phyloP scores from a whole-genome alignment of 805 yeast genomes.

The Cyberlindnera amylophila region DNA sequence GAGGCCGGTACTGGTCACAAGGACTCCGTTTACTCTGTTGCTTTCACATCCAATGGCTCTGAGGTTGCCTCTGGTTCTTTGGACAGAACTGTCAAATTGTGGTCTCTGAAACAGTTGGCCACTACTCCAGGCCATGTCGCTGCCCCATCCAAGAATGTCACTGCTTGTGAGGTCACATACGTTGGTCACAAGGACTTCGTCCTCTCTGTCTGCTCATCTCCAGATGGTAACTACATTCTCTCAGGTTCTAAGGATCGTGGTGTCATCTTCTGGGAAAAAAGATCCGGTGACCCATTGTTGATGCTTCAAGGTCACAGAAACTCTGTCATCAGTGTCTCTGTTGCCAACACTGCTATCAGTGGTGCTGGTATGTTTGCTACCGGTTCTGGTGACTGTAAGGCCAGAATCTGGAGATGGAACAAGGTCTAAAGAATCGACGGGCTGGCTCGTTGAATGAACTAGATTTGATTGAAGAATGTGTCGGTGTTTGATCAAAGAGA shows the following conservation, averaged over 20 bases:
- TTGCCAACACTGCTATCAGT: conserved; percentile 68
- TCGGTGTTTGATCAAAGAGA: not conserved
- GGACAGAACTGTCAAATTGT: conserved; percentile 91
- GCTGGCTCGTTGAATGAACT: conserved; percentile 13
- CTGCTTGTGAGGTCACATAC: conserved; percentile 85
- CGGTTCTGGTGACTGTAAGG: conserved; percentile 96
- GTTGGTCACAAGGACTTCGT: conserved; percentile 97
- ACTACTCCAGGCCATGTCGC: conserved; percentile 33
- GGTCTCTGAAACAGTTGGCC: conserved; percentile 73
- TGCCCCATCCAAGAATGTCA: conserved; percentile 37
- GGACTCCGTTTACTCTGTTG: conserved; percentile 93
- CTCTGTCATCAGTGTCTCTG: conserved; percentile 92
- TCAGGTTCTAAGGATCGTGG: conserved; percentile 97
- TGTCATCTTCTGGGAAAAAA: conserved; percentile 94
- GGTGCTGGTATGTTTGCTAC: conserved; percentile 91
- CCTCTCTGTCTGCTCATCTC: conserved; percentile 88
- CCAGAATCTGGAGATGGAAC: conserved; percentile 92
- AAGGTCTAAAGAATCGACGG: conserved; percentile 27
- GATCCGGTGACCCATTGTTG: conserved; percentile 84
- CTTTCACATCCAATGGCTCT: conserved; percentile 85
- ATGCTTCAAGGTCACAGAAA: conserved; percentile 97
- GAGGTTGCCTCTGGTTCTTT: conserved; percentile 93
- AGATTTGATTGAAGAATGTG: not conserved
- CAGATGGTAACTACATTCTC: conserved; percentile 84
- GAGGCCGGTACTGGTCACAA: conserved; percentile 90